Conservation (phyloP, 768 basidiomycete species). For the Agaricus bisporus region DNA sequence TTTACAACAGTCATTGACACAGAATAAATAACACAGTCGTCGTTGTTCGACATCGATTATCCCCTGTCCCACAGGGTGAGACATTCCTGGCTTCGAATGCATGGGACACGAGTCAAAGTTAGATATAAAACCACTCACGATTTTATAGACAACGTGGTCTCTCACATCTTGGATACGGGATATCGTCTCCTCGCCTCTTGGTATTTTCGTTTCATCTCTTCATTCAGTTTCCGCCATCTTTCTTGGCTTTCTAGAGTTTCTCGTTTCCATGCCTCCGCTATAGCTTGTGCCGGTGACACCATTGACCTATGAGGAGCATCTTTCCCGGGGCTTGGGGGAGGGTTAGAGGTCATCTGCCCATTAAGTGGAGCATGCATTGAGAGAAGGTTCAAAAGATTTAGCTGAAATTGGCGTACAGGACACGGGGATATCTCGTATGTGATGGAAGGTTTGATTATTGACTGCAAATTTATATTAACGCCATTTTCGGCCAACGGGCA, state of each 20-base stretch:
- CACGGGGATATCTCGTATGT: slow-evolving; percentile 27
- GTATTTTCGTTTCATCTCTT: slow-evolving; percentile 47
- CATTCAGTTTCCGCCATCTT: slow-evolving; percentile 46
- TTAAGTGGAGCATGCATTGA: slow-evolving; percentile 23
- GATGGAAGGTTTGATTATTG: slow-evolving; percentile 27
- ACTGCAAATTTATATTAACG: slow-evolving; percentile 36
- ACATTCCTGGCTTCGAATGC: not conserved
- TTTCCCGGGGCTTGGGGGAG: slow-evolving; percentile 30
- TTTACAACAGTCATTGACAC: slow-evolving; percentile 8
- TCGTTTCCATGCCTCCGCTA: slow-evolving; percentile 63
- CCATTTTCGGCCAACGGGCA: slow-evolving; percentile 30
- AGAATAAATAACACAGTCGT: slow-evolving; percentile 7
- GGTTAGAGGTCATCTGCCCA: slow-evolving; percentile 39
- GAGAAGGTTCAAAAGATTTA: slow-evolving; percentile 21
- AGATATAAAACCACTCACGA: not conserved
- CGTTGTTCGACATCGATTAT: not conserved
- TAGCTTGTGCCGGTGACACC: slow-evolving; percentile 52
- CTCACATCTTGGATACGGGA: slow-evolving; percentile 45
- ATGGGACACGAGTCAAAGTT: not conserved
- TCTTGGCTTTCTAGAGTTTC: slow-evolving; percentile 56
- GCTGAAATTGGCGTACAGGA: slow-evolving; percentile 31
- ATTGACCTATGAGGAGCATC: slow-evolving; percentile 24
- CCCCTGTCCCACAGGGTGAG: not conserved
- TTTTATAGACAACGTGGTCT: slow-evolving; percentile 2
- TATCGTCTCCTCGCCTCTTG: slow-evolving; percentile 15